phyloP scores from a whole-genome alignment of 352 stramenopile species.

The Pythium guiyangense region DNA sequence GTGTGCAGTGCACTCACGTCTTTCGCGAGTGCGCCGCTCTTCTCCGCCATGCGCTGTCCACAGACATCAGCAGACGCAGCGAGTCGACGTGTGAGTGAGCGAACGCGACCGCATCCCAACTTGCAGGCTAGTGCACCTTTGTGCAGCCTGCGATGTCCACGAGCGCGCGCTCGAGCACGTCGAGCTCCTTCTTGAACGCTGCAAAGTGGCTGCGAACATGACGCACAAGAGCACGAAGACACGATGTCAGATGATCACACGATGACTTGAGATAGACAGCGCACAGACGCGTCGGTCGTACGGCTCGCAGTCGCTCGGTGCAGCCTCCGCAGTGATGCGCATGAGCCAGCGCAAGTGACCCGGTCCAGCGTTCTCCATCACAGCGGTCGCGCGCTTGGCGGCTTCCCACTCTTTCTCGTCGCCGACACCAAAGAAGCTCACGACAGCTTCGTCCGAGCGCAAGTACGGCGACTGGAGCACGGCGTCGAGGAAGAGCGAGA shows the following conservation, averaged over 20 bases:
- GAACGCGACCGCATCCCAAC: neutral
- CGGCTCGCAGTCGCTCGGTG: constrained; percentile 29
- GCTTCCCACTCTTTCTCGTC: constrained; percentile 57
- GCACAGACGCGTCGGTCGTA: constrained; percentile 12
- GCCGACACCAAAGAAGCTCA: constrained; percentile 34
- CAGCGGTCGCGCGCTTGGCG: constrained; percentile 38
- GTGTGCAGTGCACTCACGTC: constrained; percentile 43
- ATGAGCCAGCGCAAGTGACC: constrained; percentile 69
- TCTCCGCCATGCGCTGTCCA: constrained; percentile 50
- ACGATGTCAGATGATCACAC: neutral
- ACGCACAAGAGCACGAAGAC: neutral
- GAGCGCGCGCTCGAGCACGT: constrained; percentile 48
- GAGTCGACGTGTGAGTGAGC: neutral
- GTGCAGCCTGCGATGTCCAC: constrained; percentile 37
- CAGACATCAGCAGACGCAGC: neutral
- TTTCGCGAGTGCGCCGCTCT: constrained; percentile 44
- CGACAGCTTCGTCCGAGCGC: constrained; percentile 45
- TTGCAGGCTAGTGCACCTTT: constrained; percentile 28
- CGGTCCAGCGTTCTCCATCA: constrained; percentile 55
- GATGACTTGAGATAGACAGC: neutral
- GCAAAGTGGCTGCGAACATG: constrained; percentile 27
- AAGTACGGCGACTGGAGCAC: constrained; percentile 58
- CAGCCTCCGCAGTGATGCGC: constrained; percentile 35
- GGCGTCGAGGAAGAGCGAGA: constrained; percentile 53
- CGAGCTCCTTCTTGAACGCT: constrained; percentile 51